These are phyloP conservation scores for Azolla pinnata DNA, from an alignment of 75 land plant species.

Conservation along the genomic window DNA sequence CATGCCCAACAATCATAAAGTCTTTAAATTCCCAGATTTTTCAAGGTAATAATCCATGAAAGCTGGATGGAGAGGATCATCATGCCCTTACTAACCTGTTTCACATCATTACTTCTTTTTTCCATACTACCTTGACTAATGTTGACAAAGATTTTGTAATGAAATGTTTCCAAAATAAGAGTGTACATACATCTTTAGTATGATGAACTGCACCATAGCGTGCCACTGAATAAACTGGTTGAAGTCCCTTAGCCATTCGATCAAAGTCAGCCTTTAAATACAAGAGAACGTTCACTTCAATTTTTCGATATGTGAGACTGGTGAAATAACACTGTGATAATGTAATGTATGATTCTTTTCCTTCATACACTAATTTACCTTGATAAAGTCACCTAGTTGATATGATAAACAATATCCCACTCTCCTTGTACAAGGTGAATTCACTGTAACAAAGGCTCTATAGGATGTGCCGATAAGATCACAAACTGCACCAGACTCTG, in stretches of 20 bases:
- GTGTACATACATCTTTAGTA: background rate
- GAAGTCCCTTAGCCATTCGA: background rate
- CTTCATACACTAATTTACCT: background rate
- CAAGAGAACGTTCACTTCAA: background rate
- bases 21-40: too few relatives aligned
- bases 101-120: too few relatives aligned
- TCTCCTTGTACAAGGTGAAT: background rate
- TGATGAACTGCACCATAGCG: constrained; percentile 4
- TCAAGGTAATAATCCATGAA: too few relatives aligned
- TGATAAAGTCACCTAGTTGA: constrained; percentile 3
- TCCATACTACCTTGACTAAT: too few relatives aligned
- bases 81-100: too few relatives aligned
- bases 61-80: too few relatives aligned
- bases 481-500: constrained; percentile 9
- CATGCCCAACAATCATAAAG: too few relatives aligned
- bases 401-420: constrained; percentile 2
- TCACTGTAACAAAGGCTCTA: background rate
- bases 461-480: constrained; percentile 6
- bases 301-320: background rate
- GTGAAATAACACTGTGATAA: background rate
- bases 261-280: background rate
- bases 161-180: background rate
- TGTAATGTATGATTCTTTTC: background rate
- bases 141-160: background rate
- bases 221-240: background rate